Evolutionary conservation across 345 rosid genomes (phyloP), one percentile per base, ranked within the genome.

Genomic region (Lepidium sativum): DNA sequence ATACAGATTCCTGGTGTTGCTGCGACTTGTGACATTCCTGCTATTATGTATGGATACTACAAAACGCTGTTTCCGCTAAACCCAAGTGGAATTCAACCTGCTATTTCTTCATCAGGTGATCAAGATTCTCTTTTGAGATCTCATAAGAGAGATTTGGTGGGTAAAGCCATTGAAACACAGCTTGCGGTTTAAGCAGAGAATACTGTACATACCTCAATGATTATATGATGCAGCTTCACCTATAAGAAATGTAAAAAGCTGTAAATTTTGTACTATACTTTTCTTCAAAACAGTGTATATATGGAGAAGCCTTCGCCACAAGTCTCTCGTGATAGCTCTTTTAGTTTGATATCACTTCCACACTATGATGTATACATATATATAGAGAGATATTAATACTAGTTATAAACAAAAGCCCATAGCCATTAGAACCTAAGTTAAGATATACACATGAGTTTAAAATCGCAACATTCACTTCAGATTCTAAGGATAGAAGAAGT

Each of bases 1-100:
- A 18, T 17, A 63, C 82, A 89, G 94, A 82, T 83, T 40, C 94
- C 96, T 49, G 78, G 84, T 79, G 86, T 92, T 11, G 95, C 96
- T 4, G 79, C 69, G 5, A 87, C 98, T 25, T 92, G 97, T 82
- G 81, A 87, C 48, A 73, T 92, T 25, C 32, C 67, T 0, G 95
- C 81, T 4, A 92, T 77, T 17, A 83, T 84, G 87, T 91, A 89
- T 58, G 98, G 95, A 1, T 92, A 89, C 79, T 92, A 85, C 83
- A 78, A 58, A 63, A 75, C 81, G 5, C 82, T 92, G 25, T 92
- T 92, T 20, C 97, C 98, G 0, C 72, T 89, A 27, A 92, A 92
- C 69, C 96, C 98, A 2, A 89, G 96, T 42, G 61, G 86, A 51
- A 89, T 92, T 41, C 72, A 78, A 55, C 96, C 97, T 0, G 79